A percentile compares a stretch with the other conserved stretches of the same genome.
Evolutionary conservation across 176 grass and related monocot genomes (phyloP).

Genomic region (Oryza punctata): DNA sequence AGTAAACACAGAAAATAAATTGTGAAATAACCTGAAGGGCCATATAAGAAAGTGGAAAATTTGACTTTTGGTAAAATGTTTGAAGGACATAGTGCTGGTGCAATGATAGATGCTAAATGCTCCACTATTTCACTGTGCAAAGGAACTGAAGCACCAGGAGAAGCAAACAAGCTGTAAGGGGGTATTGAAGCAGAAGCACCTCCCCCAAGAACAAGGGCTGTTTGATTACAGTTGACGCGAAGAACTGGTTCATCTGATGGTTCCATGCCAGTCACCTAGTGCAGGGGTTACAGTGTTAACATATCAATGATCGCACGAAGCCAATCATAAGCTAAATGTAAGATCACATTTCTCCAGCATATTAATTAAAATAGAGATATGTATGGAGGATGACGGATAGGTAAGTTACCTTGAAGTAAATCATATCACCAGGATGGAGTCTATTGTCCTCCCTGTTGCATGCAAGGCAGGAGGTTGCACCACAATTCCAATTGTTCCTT

Average conservation of each 20-base stretch:
- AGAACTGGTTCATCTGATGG: constrained; percentile 74
- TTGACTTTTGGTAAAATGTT: constrained; percentile 78
- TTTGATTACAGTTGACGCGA: constrained; percentile 71
- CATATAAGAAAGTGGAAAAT: constrained; percentile 80
- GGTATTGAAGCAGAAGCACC: constrained; percentile 66
- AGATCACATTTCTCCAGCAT: background rate
- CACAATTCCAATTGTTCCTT: constrained; percentile 71
- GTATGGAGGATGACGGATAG: constrained; percentile 13
- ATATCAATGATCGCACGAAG: constrained; percentile 5
- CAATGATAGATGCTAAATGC: constrained; percentile 76
- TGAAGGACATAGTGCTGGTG: constrained; percentile 80
- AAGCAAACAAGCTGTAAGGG: constrained; percentile 62
- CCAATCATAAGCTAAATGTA: constrained; percentile 11
- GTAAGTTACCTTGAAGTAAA: constrained; percentile 69
- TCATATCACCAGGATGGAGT: constrained; percentile 46
- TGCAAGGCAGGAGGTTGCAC: constrained; percentile 53
- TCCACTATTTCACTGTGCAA: constrained; percentile 78
- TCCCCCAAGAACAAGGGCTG: constrained; percentile 89
- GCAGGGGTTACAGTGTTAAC: constrained; percentile 35
- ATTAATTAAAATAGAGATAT: background rate
- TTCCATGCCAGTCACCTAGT: constrained; percentile 84
- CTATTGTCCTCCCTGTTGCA: constrained; percentile 59
- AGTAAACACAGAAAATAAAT: constrained; percentile 8
- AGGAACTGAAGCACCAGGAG: constrained; percentile 55
- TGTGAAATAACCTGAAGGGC: constrained; percentile 64